Percentiles rank a stretch among this genome's conserved stretches.
phyloP scores from a whole-genome alignment of 257 asterid species.

The Coffea eugenioides region DNA sequence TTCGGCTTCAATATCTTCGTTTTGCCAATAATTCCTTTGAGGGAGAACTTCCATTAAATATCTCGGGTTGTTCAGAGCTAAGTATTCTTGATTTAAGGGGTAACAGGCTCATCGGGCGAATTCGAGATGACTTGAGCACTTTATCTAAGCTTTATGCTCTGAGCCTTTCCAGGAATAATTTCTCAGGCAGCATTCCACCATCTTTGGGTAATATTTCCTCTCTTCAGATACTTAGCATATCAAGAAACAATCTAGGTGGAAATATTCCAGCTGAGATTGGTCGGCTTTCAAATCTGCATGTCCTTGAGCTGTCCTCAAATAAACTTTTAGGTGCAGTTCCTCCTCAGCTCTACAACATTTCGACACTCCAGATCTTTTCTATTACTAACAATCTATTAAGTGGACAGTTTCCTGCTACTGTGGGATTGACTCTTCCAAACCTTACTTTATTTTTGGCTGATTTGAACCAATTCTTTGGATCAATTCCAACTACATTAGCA shows the following conservation, averaged over 20 bases:
- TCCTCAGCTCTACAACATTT: slow-evolving; percentile 17
- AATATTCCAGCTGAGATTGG: slow-evolving; percentile 1
- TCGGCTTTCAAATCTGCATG: not conserved
- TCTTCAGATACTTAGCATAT: slow-evolving; percentile 14
- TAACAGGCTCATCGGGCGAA: slow-evolving; percentile 9
- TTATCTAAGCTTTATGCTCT: slow-evolving; percentile 10
- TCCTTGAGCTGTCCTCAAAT: slow-evolving; percentile 16
- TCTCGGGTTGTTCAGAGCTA: not conserved
- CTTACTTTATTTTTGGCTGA: too few species aligned
- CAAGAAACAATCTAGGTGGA: slow-evolving; percentile 18
- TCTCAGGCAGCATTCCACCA: slow-evolving; percentile 17
- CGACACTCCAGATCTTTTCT: slow-evolving; percentile 9
- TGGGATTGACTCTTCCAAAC: too few species aligned
- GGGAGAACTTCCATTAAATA: not conserved
- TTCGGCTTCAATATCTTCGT: too few species aligned
- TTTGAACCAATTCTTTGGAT: too few species aligned
- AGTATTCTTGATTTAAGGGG: slow-evolving; percentile 7
- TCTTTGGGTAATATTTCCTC: slow-evolving; percentile 22
- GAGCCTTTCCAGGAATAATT: slow-evolving; percentile 16
- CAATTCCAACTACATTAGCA: too few species aligned
- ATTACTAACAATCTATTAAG: slow-evolving; percentile 18
- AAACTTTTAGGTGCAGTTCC: slow-evolving; percentile 17
- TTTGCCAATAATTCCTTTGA: too few species aligned
- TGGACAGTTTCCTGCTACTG: too few species aligned
- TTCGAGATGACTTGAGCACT: not conserved